phyloP scores from a whole-genome alignment of 305 asterid genomes.

The Plantago coronopus region DNA sequence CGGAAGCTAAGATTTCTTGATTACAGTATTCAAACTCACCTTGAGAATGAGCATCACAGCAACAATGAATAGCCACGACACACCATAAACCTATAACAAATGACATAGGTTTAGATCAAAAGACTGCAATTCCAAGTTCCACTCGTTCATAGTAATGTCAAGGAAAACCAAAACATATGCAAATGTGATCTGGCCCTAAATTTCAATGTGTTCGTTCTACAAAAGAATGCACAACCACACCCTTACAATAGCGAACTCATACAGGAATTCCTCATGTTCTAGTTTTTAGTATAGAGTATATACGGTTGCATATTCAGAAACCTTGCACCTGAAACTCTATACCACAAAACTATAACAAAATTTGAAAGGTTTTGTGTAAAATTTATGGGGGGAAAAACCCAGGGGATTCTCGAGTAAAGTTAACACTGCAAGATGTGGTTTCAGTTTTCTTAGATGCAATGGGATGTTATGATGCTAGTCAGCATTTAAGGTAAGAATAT shows the following conservation, averaged over 20 bases:
- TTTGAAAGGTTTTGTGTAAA: background rate
- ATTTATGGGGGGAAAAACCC: background rate
- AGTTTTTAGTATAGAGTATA: background rate
- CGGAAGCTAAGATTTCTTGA: background rate
- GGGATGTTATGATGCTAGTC: background rate
- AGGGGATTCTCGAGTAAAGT: background rate
- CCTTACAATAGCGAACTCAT: background rate
- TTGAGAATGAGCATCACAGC: slow-evolving; percentile 72
- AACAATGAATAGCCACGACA: slow-evolving; percentile 87
- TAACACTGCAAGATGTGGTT: background rate
- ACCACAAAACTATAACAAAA: background rate
- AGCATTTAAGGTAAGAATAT: background rate
- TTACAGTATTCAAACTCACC: slow-evolving; percentile 32
- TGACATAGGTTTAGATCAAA: slow-evolving; percentile 13
- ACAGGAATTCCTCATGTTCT: background rate
- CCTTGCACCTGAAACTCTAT: background rate
- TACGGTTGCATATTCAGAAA: background rate
- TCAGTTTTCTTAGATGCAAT: background rate
- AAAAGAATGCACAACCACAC: background rate
- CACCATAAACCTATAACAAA: slow-evolving; percentile 65
- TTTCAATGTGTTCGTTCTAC: background rate
- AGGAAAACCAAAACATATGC: background rate
- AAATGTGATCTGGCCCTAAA: background rate
- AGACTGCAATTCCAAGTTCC: background rate
- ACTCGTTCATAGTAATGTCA: background rate